Evolutionary conservation across 352 stramenopile genomes (phyloP).

Genomic region (Globisporangium canariense): DNA sequence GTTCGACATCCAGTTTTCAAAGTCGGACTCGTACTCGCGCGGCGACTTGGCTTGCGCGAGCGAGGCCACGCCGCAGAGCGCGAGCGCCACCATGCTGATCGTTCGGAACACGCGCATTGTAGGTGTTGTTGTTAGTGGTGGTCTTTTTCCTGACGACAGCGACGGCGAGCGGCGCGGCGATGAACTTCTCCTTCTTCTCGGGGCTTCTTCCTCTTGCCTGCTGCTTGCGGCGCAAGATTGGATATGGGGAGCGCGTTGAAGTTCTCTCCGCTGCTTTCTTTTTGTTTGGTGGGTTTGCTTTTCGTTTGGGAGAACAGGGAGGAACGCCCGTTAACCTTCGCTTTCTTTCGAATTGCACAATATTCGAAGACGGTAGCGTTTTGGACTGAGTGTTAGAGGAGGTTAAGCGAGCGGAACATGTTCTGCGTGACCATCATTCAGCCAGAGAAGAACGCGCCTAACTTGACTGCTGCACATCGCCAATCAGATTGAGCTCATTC

Average conservation of each 20-base stretch:
- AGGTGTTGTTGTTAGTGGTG: background rate
- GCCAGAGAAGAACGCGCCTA: background rate
- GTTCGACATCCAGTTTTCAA: slow-evolving; percentile 55
- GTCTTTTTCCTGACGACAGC: background rate
- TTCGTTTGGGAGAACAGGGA: background rate
- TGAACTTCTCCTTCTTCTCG: slow-evolving; percentile 6
- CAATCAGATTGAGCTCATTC: slow-evolving; percentile 11
- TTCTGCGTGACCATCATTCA: slow-evolving; percentile 11
- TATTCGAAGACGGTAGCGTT: background rate
- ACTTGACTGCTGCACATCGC: background rate
- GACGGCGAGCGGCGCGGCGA: background rate
- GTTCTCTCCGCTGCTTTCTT: slow-evolving; percentile 11
- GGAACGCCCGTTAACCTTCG: slow-evolving; percentile 14
- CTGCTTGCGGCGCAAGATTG: slow-evolving; percentile 15
- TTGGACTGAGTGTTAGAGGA: slow-evolving; percentile 14
- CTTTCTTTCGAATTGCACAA: background rate
- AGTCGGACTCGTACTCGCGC: slow-evolving; percentile 69
- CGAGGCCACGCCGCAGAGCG: slow-evolving; percentile 22
- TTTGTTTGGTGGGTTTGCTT: background rate
- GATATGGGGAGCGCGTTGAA: slow-evolving; percentile 19
- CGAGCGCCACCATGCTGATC: slow-evolving; percentile 25
- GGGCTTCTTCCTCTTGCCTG: slow-evolving; percentile 10
- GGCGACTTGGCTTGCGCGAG: slow-evolving; percentile 44
- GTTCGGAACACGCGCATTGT: slow-evolving; percentile 24
- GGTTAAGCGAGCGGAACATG: slow-evolving; percentile 13